Percentiles rank a stretch among this genome's conserved stretches.
Evolutionary conservation across 2,329 filamentous ascomycete genomes (phyloP).

Genomic region (Xylariaceae sp.): DNA sequence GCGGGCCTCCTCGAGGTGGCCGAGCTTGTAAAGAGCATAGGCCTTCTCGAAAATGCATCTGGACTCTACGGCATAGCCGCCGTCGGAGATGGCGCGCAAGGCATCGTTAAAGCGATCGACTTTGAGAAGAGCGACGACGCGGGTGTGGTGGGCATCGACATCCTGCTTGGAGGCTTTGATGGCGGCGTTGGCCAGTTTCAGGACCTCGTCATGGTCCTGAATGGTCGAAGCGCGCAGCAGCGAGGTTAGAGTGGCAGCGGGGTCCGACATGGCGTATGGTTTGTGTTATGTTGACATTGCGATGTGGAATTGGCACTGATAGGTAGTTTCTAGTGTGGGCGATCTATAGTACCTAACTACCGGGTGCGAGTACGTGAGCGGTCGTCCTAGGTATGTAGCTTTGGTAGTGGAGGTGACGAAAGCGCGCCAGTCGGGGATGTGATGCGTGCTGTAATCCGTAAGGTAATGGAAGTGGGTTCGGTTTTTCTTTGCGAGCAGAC

Average conservation of each 20-base stretch:
- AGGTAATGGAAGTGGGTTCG: neutral
- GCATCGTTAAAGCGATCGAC: slow-evolving; percentile 79
- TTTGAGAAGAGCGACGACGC: slow-evolving; percentile 70
- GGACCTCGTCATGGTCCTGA: slow-evolving; percentile 68
- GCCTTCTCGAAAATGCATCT: slow-evolving; percentile 63
- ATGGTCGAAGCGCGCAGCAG: slow-evolving; percentile 52
- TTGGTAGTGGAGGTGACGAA: neutral
- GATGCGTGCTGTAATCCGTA: neutral
- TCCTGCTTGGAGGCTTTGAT: slow-evolving; percentile 55
- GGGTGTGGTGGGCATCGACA: slow-evolving; percentile 59
- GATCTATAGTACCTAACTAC: neutral
- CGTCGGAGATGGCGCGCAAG: slow-evolving; percentile 60
- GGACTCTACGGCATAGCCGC: slow-evolving; percentile 54
- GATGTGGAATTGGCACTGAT: neutral
- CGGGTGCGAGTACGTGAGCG: neutral
- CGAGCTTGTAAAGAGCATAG: slow-evolving; percentile 80
- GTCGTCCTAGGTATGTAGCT: neutral
- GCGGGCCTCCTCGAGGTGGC: slow-evolving; percentile 60
- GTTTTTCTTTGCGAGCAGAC: neutral
- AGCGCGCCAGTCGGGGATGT: neutral
- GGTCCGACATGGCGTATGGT: slow-evolving; percentile 35
- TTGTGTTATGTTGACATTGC: slow-evolving; percentile 9
- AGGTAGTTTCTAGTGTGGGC: neutral
- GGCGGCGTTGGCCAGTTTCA: slow-evolving; percentile 58
- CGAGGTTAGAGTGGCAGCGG: slow-evolving; percentile 47